phyloP scores from a whole-genome alignment of 2,329 filamentous ascomycete genomes.

The Neonectria hederae region DNA sequence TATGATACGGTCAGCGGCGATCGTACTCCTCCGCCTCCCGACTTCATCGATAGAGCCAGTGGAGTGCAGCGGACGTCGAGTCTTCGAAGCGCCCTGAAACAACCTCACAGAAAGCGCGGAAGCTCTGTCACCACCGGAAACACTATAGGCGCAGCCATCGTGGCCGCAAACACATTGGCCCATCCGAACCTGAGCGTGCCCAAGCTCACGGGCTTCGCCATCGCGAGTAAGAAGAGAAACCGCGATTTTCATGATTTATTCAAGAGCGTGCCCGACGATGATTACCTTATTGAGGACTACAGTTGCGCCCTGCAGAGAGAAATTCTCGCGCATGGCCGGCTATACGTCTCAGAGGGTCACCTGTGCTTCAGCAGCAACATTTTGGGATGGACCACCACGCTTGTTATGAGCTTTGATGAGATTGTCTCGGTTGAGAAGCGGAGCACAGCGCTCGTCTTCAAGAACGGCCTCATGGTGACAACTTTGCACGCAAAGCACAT shows the following conservation, averaged over 20 bases:
- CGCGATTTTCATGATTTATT: constrained; percentile 94
- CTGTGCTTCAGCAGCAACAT: constrained; percentile 99
- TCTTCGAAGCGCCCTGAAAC: constrained; percentile 68
- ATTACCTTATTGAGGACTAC: constrained; percentile 98
- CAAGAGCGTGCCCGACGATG: constrained; percentile 96
- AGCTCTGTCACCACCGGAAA: constrained; percentile 78
- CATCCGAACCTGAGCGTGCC: constrained; percentile 71
- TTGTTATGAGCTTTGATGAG: constrained; percentile 98
- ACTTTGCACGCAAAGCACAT: constrained; percentile 95
- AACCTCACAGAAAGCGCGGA: constrained; percentile 76
- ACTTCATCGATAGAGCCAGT: constrained; percentile 71
- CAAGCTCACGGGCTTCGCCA: constrained; percentile 92
- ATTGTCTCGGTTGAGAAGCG: constrained; percentile 97
- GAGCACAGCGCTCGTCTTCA: constrained; percentile 93
- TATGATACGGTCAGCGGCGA: constrained; percentile 63
- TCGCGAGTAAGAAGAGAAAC: constrained; percentile 95
- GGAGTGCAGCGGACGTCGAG: constrained; percentile 72
- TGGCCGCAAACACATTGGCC: constrained; percentile 74
- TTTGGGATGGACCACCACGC: constrained; percentile 94
- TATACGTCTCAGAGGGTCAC: constrained; percentile 97
- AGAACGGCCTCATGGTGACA: constrained; percentile 96
- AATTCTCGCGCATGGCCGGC: constrained; percentile 89
- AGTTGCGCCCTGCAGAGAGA: constrained; percentile 96
- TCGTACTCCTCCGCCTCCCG: constrained; percentile 70
- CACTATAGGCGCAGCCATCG: constrained; percentile 76